Percentiles rank a stretch among this genome's conserved stretches.
Conservation (phyloP, 495 filamentous ascomycete genomes). For the Jackrogersella multiformis region DNA sequence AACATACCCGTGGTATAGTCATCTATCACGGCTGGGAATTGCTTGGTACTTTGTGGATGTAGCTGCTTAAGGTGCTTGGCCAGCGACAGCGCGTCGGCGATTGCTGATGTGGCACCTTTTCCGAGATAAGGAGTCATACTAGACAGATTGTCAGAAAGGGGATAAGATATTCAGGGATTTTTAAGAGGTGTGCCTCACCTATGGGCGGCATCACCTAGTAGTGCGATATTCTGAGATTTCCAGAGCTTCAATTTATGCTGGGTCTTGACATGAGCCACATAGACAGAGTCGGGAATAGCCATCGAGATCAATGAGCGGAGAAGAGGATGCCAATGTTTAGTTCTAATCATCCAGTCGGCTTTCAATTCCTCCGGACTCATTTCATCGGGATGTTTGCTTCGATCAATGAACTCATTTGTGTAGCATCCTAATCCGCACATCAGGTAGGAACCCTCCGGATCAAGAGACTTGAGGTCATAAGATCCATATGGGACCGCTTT, state of each 20-base stretch:
- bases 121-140: slow-evolving; percentile 4
- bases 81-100: background rate
- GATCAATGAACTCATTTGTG: slow-evolving; percentile 6
- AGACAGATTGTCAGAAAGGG: background rate
- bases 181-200: background rate
- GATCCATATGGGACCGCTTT: background rate
- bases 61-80: background rate
- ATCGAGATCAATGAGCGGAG: slow-evolving; percentile 4
- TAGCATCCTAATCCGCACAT: slow-evolving; percentile 3
- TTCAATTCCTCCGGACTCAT: slow-evolving; percentile 3
- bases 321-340: background rate
- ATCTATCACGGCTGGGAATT: background rate
- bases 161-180: background rate
- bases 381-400: slow-evolving; percentile 2
- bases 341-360: slow-evolving; percentile 1
- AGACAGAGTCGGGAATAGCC: slow-evolving; percentile 2
- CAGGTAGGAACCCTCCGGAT: background rate
- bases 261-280: background rate
- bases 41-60: background rate
- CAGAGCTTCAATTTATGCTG: background rate
- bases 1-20: background rate
- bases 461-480: background rate
- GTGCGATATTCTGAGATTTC: background rate
- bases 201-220: slow-evolving; percentile 1
- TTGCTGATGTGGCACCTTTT: background rate